These are phyloP conservation scores for Pestalotiopsis sp. DNA, from an alignment of 2,329 filamentous ascomycete species.

Conservation along the genomic window DNA sequence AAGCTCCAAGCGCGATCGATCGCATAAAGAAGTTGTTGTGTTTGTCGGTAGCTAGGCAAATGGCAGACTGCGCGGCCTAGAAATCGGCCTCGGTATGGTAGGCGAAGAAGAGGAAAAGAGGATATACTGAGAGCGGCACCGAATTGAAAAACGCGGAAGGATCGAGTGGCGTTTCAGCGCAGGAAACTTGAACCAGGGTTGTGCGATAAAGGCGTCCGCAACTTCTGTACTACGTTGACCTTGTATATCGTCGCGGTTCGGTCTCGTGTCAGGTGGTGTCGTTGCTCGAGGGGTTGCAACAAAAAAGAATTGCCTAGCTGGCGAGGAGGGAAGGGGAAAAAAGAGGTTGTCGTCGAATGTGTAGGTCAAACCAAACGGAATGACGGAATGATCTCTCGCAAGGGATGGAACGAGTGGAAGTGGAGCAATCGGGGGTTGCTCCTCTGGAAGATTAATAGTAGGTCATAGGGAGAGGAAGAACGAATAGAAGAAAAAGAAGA, in stretches of 20 bases:
- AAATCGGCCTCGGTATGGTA: neutral
- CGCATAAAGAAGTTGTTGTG: conserved; percentile 27
- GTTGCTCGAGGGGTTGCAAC: neutral
- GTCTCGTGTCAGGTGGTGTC: neutral
- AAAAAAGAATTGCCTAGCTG: neutral
- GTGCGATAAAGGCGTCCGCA: neutral
- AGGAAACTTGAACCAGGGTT: neutral
- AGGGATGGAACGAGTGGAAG: neutral
- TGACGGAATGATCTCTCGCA: neutral
- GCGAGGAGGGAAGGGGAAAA: neutral
- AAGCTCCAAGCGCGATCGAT: conserved; percentile 30
- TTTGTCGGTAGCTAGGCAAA: neutral
- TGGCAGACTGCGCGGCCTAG: neutral
- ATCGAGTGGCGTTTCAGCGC: neutral
- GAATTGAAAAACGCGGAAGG: neutral
- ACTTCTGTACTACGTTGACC: neutral
- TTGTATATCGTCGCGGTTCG: neutral
- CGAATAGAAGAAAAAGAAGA: neutral
- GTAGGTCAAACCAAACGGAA: neutral
- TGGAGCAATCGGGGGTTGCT: neutral
- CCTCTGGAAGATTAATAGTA: neutral
- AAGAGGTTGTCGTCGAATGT: neutral
- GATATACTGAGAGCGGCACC: neutral
- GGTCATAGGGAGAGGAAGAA: neutral
- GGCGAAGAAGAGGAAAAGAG: neutral